Evolutionary conservation across 208 protist genomes (phyloP), one percentile per base, ranked within the genome.

Genomic region (Trypanosoma cruzi): DNA sequence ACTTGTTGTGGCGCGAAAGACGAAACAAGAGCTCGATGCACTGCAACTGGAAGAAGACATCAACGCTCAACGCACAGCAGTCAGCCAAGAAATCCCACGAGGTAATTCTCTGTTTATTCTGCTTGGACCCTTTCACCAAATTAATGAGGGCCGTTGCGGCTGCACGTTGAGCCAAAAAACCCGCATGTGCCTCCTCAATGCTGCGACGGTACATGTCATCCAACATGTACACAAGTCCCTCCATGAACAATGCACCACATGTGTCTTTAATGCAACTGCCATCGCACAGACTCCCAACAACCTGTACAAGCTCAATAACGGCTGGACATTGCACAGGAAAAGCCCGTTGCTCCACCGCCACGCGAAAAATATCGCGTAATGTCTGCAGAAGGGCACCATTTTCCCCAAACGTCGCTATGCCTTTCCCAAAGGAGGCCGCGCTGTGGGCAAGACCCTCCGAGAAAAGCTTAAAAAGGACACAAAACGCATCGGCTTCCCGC

Each of bases 1-100:
- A 68, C 40, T 82, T 88, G 62, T 85, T 88, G 65, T 90, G 81
- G 31, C 89, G 77, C 2, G 92, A 89, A 20, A 97, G 75, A 22
- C 92, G 89, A 67, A 92, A 97, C 4, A 97, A 79, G 53, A 97
- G 73, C 75, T 97, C 89, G n/a, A 94, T 80, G 56, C 92, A 97
- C 80, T 97, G 92, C 28, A 97, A 70, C 67, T 95, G 92, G 53
- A 95, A 95, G 65, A 97, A 97, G n/a, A 95, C 79, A 68, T 97
- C 92, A 5, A 93, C 85, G 31, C 80, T 89, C 29, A 73, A 65
- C 14, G 78, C 80, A 57, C 81, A 93, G 68, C 82, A 86, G 48
- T 84, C 74, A 14, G 75, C 88, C n/a, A 95, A 80, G 56, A 92
- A 87, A 40, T 78, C 75, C 86, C 89, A 95, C 22, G 89, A 92